phyloP scores from a whole-genome alignment of 2,329 filamentous ascomycete genomes.

The Cryphonectria parasitica region DNA sequence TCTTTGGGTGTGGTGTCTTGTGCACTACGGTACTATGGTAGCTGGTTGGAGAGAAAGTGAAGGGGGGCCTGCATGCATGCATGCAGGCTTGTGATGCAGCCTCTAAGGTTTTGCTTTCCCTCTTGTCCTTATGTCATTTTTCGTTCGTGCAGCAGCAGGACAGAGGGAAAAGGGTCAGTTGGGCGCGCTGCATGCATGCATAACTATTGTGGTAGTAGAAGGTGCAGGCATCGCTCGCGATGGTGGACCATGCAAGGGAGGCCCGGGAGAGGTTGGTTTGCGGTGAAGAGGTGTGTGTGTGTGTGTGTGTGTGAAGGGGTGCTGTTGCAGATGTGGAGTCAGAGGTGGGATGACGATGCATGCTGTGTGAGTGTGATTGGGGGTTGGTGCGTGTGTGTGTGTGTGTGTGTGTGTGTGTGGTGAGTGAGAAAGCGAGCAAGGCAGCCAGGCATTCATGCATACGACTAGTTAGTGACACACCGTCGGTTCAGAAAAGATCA shows the following conservation, averaged over 20 bases:
- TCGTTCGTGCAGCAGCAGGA: neutral
- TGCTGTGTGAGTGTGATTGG: neutral
- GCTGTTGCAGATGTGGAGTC: conserved; percentile 1
- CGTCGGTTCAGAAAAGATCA: conserved; percentile 14
- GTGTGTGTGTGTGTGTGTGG: neutral
- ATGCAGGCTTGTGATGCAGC: neutral
- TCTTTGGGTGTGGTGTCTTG: neutral
- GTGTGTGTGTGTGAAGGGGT: conserved; percentile 1
- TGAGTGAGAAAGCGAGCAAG: neutral
- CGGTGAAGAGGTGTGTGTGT: neutral
- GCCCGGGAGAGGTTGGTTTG: neutral
- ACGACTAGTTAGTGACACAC: neutral
- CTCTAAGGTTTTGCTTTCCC: no score
- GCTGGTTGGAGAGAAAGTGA: no score
- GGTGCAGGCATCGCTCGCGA: no score
- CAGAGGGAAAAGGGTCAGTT: neutral
- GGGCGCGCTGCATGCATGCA: neutral
- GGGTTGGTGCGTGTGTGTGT: no score
- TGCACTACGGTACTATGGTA: neutral
- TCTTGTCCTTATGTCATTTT: no score
- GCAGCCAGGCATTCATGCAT: conserved; percentile 4
- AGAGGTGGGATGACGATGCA: conserved; percentile 1
- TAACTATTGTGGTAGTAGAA: no score
- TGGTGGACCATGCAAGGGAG: neutral
- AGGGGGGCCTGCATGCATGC: neutral